A percentile compares a stretch with the other conserved stretches of the same genome.
Evolutionary conservation across 2,329 filamentous ascomycete species (phyloP).

Genomic region (Endocalyx cinctus): DNA sequence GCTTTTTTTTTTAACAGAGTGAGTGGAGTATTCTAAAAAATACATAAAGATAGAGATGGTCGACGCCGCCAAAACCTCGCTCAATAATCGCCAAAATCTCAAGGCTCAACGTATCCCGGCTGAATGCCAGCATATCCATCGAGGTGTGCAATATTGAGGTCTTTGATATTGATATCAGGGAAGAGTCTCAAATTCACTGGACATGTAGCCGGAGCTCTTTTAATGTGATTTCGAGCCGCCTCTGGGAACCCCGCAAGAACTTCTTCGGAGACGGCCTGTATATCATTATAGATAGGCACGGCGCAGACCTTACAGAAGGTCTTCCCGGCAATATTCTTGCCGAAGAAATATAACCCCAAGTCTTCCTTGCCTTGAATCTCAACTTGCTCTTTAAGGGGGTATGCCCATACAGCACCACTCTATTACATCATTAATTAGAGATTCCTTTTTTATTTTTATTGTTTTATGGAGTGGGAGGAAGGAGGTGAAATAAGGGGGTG

Average conservation of each 20-base stretch:
- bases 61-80: too few relatives aligned
- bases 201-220: constrained; percentile 6
- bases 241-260: constrained; percentile 29
- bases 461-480: not conserved
- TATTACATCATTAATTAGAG: constrained; percentile 22
- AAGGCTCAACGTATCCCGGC: constrained; percentile 32
- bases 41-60: too few relatives aligned
- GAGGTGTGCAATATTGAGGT: constrained; percentile 10
- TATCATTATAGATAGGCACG: constrained; percentile 34
- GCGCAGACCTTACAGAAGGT: constrained; percentile 46
- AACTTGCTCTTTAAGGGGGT: constrained; percentile 35
- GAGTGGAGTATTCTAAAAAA: too few relatives aligned
- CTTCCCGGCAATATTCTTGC: constrained; percentile 29
- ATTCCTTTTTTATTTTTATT: constrained; percentile 1
- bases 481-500: not conserved
- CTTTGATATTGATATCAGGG: constrained; percentile 16
- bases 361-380: constrained; percentile 35
- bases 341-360: constrained; percentile 35
- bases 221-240: constrained; percentile 10
- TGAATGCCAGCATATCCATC: constrained; percentile 17
- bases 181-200: constrained; percentile 25
- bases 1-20: too few relatives aligned
- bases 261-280: constrained; percentile 28
- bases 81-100: too few relatives aligned
- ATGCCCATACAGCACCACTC: constrained; percentile 42